Conservation (phyloP, 1,284 basidiomycete species). For the Calocybe gambosa region DNA sequence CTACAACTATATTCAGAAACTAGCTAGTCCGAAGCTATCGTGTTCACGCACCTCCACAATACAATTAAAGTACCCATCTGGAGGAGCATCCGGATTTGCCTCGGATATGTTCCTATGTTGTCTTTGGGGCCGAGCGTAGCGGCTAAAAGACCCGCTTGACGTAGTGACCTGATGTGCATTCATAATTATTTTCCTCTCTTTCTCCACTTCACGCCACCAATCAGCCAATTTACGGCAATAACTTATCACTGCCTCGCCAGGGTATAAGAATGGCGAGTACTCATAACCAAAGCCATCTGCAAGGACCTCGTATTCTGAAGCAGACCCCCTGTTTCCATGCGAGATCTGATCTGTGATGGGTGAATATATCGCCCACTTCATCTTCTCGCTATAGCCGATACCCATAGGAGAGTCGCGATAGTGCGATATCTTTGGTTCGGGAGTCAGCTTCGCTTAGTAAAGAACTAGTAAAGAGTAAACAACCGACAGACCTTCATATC, state of each 20-base stretch:
- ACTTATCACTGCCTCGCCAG: slow-evolving; percentile 21
- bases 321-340: slow-evolving; percentile 24
- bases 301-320: slow-evolving; percentile 23
- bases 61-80: slow-evolving; percentile 57
- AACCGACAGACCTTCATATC: slow-evolving; percentile 28
- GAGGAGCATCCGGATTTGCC: slow-evolving; percentile 36
- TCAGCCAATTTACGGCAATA: slow-evolving; percentile 34
- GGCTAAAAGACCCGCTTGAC: neutral
- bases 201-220: slow-evolving; percentile 49
- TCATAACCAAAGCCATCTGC: slow-evolving; percentile 21
- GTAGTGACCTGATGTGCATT: slow-evolving; percentile 17
- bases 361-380: slow-evolving; percentile 35
- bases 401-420: slow-evolving; percentile 28
- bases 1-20: slow-evolving; percentile 25
- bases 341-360: slow-evolving; percentile 21
- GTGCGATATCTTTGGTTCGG: slow-evolving; percentile 23
- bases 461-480: neutral
- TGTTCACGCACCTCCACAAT: slow-evolving; percentile 52
- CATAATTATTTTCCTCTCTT: slow-evolving; percentile 16
- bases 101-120: slow-evolving; percentile 49
- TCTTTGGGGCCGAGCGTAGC: slow-evolving; percentile 17
- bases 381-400: slow-evolving; percentile 34
- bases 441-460: neutral
- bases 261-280: slow-evolving; percentile 30
- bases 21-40: neutral